Conservation (phyloP, 306 rosid species). For the Lathyrus sativus region DNA sequence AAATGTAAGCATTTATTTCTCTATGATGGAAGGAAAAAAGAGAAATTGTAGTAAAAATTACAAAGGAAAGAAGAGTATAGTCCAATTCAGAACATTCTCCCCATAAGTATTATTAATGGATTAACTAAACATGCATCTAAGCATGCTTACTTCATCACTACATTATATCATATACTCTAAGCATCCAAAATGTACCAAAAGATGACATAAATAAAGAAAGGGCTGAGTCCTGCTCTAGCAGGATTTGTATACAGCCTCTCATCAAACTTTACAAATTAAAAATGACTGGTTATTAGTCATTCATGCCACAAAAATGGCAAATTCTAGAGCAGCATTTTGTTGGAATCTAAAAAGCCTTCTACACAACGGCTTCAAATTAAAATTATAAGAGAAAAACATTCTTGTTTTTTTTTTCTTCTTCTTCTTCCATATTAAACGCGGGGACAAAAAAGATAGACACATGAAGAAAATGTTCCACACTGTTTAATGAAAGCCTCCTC, state of each 20-base stretch:
- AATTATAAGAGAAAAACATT: slow-evolving; percentile 13
- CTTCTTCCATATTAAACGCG: slow-evolving; percentile 11
- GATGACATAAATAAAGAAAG: slow-evolving; percentile 38
- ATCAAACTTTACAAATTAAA: slow-evolving; percentile 48
- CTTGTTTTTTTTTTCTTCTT: slow-evolving; percentile 19
- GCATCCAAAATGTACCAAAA: slow-evolving; percentile 36
- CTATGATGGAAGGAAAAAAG: not conserved
- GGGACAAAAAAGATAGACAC: slow-evolving; percentile 14
- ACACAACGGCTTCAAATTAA: slow-evolving; percentile 40
- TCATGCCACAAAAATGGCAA: slow-evolving; percentile 47
- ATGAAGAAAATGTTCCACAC: slow-evolving; percentile 2
- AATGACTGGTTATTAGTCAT: slow-evolving; percentile 44
- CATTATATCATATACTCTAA: slow-evolving; percentile 28
- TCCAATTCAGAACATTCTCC: slow-evolving; percentile 27
- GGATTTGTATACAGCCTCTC: slow-evolving; percentile 45
- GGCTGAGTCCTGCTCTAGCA: slow-evolving; percentile 42
- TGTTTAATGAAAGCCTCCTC: slow-evolving; percentile 49
- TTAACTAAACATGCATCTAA: slow-evolving; percentile 11
- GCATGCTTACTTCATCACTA: slow-evolving; percentile 31
- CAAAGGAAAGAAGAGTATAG: slow-evolving; percentile 6
- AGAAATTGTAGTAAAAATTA: not conserved
- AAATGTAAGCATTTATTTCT: not conserved
- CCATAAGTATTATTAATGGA: slow-evolving; percentile 41
- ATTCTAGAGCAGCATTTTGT: slow-evolving; percentile 48
- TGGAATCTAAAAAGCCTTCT: slow-evolving; percentile 39